A percentile compares a stretch with the other conserved stretches of the same genome.
These are phyloP conservation scores for Fraxinus nigra DNA, from an alignment of 305 asterid genomes.

Conservation along the genomic window DNA sequence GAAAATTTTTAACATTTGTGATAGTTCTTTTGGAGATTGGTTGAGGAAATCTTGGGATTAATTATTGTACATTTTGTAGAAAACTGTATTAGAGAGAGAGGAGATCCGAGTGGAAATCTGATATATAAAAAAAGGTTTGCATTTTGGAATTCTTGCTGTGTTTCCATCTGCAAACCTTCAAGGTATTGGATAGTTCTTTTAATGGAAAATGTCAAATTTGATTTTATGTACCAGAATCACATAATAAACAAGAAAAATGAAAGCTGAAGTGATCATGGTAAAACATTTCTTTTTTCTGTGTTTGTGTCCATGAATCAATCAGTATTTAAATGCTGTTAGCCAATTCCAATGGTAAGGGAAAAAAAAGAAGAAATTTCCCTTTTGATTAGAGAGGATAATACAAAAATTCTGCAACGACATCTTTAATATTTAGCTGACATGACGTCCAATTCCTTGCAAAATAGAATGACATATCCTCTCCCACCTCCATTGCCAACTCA, in stretches of 20 bases:
- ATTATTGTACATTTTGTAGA: neutral
- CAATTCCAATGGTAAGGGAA: neutral
- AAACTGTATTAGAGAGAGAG: conserved; percentile 17
- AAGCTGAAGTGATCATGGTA: neutral
- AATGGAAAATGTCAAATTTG: neutral
- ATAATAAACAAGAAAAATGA: neutral
- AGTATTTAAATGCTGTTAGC: neutral
- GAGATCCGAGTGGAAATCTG: neutral
- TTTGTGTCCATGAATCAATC: neutral
- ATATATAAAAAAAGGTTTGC: neutral
- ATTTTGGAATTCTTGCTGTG: neutral
- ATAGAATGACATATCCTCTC: conserved; percentile 32
- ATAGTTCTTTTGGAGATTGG: conserved; percentile 24
- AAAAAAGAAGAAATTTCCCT: neutral
- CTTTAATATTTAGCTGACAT: neutral
- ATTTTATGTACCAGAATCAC: neutral
- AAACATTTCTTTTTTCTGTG: neutral
- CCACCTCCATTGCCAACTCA: conserved; percentile 64
- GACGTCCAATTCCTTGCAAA: neutral
- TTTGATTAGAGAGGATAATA: neutral
- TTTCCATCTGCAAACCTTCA: neutral
- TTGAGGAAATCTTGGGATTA: neutral
- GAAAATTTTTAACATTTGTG: conserved; percentile 22
- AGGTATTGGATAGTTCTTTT: neutral
- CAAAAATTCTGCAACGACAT: neutral